Evolutionary conservation across 129 eudicot genomes (phyloP).

Genomic region (Saussurea involucrata): DNA sequence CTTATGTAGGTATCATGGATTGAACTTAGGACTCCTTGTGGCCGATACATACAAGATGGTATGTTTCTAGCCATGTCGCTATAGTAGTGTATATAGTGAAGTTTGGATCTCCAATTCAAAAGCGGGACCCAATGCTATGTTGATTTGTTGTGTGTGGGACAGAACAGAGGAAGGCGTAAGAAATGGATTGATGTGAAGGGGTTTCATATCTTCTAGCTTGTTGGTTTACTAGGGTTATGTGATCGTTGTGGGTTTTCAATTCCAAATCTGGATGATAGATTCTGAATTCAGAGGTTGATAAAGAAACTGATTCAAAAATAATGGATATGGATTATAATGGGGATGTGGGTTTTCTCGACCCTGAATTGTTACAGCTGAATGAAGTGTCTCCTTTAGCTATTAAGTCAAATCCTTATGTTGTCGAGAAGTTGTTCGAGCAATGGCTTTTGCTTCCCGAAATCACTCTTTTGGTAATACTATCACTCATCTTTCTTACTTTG

Average conservation of each 20-base stretch:
- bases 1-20: no score
- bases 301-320: not conserved
- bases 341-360: conserved; percentile 66
- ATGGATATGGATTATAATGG: conserved; percentile 84
- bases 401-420: conserved; percentile 82
- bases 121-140: not conserved
- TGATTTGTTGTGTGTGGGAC: conserved; percentile 5
- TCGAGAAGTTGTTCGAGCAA: conserved; percentile 75
- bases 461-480: conserved; percentile 49
- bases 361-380: conserved; percentile 76
- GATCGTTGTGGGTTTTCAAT: conserved; percentile 18
- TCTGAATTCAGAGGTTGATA: conserved; percentile 17
- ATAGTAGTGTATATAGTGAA: no score
- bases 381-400: conserved; percentile 86
- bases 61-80: no score
- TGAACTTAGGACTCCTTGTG: no score
- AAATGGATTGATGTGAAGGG: conserved; percentile 19
- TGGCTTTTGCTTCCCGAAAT: conserved; percentile 92
- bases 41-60: no score
- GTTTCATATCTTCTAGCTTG: conserved; percentile 1
- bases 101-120: conserved; percentile 13
- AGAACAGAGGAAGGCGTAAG: not conserved
- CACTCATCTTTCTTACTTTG: not conserved
- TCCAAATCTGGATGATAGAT: conserved; percentile 33
- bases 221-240: conserved; percentile 16